Percentiles rank a stretch among this genome's conserved stretches.
Evolutionary conservation across 208 protist genomes (phyloP).

Genomic region (Acanthamoeba lenticulata): DNA sequence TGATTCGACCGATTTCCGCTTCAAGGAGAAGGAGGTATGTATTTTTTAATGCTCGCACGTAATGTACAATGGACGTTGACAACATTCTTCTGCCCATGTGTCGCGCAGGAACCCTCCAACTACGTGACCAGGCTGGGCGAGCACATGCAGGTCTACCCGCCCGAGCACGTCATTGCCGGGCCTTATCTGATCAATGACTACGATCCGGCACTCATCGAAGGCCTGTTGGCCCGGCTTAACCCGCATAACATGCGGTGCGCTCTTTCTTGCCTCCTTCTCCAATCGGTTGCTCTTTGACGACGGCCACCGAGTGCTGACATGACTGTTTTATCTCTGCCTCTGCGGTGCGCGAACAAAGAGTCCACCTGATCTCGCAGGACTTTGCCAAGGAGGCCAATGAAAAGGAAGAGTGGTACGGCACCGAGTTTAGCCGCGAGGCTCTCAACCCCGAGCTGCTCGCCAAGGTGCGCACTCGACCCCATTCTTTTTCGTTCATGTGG

Average conservation of each 20-base stretch:
- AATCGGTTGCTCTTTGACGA: not conserved
- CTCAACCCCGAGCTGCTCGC: constrained; percentile 31
- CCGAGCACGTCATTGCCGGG: constrained; percentile 62
- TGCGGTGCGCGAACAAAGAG: not conserved
- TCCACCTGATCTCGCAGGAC: not conserved
- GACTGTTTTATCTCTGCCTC: not conserved
- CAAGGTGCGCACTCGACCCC: not conserved
- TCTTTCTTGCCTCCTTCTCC: not conserved
- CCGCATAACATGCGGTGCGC: constrained; percentile 66
- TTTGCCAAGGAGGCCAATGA: not conserved
- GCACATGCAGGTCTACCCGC: constrained; percentile 70
- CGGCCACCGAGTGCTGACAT: not conserved
- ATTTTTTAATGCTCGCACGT: no score
- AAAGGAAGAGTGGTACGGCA: constrained; percentile 73
- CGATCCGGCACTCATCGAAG: constrained; percentile 58
- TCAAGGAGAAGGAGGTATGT: constrained; percentile 71
- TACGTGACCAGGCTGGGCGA: constrained; percentile 65
- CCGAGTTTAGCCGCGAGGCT: constrained; percentile 12
- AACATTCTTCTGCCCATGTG: not conserved
- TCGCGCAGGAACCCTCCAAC: not conserved
- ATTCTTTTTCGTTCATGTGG: not conserved
- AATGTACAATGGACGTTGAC: not conserved
- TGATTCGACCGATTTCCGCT: constrained; percentile 62
- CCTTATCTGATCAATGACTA: constrained; percentile 62
- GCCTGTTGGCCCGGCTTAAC: constrained; percentile 59